These are phyloP conservation scores for Fusarium mexicanum DNA, from an alignment of 2,329 filamentous ascomycete genomes.

Conservation along the genomic window DNA sequence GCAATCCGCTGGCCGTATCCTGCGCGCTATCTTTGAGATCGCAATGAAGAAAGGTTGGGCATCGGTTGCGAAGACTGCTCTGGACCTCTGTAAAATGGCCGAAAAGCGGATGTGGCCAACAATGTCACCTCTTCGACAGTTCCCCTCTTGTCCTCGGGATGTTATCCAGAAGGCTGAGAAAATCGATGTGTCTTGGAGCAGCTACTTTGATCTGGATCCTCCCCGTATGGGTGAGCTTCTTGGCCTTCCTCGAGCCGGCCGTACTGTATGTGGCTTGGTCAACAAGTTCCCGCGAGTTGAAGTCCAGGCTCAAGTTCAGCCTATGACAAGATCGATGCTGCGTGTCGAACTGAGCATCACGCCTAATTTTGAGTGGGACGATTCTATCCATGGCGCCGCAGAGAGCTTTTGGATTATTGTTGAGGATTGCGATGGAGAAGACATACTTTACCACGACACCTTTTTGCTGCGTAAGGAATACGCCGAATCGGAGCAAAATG, in stretches of 20 bases:
- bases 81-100: slow-evolving; percentile 98
- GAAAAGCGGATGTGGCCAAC: slow-evolving; percentile 99
- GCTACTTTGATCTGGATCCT: slow-evolving; percentile 95
- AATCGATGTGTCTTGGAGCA: slow-evolving; percentile 92
- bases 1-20: slow-evolving; percentile 94
- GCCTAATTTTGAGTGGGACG: slow-evolving; percentile 96
- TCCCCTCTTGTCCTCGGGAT: slow-evolving; percentile 81
- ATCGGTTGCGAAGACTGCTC: slow-evolving; percentile 87
- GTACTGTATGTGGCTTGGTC: slow-evolving; percentile 84
- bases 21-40: slow-evolving; percentile 96
- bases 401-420: slow-evolving; percentile 98
- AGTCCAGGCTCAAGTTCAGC: slow-evolving; percentile 92
- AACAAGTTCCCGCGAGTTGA: slow-evolving; percentile 94
- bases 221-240: slow-evolving; percentile 96
- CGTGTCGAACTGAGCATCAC: slow-evolving; percentile 90
- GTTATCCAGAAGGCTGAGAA: slow-evolving; percentile 92
- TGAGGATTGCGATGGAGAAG: slow-evolving; percentile 96
- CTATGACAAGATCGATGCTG: slow-evolving; percentile 92
- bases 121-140: slow-evolving; percentile 95
- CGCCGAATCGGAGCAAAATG: slow-evolving; percentile 83
- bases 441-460: slow-evolving; percentile 93
- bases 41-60: slow-evolving; percentile 97
- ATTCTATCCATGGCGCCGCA: slow-evolving; percentile 83
- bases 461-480: slow-evolving; percentile 93
- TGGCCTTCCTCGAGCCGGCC: slow-evolving; percentile 88